Evolutionary conservation across 2,329 filamentous ascomycete genomes (phyloP), one percentile per base, ranked within the genome.

Genomic region (Periconia sp.): DNA sequence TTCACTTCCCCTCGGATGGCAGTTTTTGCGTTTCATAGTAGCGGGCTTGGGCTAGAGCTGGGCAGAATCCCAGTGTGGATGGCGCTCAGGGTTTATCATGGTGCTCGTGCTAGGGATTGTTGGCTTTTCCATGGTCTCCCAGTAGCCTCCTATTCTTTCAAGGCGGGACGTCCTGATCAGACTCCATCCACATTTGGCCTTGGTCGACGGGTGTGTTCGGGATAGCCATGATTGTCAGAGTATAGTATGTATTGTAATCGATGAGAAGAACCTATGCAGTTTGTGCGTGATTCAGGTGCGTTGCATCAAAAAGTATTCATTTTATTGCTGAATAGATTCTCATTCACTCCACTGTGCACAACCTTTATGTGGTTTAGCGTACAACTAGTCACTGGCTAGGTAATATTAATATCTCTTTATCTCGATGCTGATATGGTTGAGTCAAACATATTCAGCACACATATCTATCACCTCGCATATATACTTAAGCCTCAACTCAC

Each of bases 21-120:
- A 33, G 44, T 51, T 55, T 54, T 58, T 59, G 55, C 57, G 53
- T 54, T 50, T 61, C 52, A 59, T 64, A 64, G 61, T 66, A 68
- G 66, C 65, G 64, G 65, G 67, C 65, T 59, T 56, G 23, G 18
- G 33, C 49, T 56, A 41, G 41, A 45, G 41, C 33, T 44, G 19
- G 40, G 47, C 23, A 14, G 41, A 37, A 27, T 48, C 33, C 40
- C 33, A 45, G 18, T 7, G 43, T 45, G 40, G 45, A n/a, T 19
- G 47, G 41, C 41, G 45, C 41, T 41, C 46, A 37, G 46, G 20
- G 45, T 19, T 49, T 23, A 45, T 40, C 14, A 9, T 27, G 45
- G 46, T 42, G 49, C 42, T 45, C 41, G 35, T 43, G 20, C n/a
- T 27, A 27, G 23, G 33, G 42, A 35, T 27, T 37, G 35, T 45